Conservation (phyloP, 2,329 filamentous ascomycete genomes). For the Penicillium decumbens region DNA sequence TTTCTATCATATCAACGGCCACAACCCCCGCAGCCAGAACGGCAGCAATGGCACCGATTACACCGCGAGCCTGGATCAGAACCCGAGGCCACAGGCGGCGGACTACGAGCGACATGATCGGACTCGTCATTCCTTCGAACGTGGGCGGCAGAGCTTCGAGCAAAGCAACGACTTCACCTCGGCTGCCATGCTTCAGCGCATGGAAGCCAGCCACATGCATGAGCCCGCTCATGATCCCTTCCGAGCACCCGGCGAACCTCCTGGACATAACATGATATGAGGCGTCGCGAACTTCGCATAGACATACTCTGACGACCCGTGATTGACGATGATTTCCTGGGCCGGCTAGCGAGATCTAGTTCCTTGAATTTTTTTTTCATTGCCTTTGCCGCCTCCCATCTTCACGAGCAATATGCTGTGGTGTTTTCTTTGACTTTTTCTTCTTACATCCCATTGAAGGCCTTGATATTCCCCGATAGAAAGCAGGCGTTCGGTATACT, state of each 20-base stretch:
- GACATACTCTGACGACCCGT: slow-evolving; percentile 28
- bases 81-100: slow-evolving; percentile 56
- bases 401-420: slow-evolving; percentile 23
- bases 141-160: slow-evolving; percentile 77
- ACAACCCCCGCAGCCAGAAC: slow-evolving; percentile 79
- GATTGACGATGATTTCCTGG: slow-evolving; percentile 26
- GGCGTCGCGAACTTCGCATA: slow-evolving; percentile 21
- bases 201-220: slow-evolving; percentile 62
- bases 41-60: slow-evolving; percentile 93
- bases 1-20: slow-evolving; percentile 78
- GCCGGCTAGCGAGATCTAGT: slow-evolving; percentile 31
- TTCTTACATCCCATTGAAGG: slow-evolving; percentile 21
- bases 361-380: slow-evolving; percentile 21
- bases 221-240: slow-evolving; percentile 33
- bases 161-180: slow-evolving; percentile 86
- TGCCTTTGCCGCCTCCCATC: slow-evolving; percentile 10
- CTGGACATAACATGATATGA: slow-evolving; percentile 29
- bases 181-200: slow-evolving; percentile 73
- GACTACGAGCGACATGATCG: slow-evolving; percentile 66
- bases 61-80: slow-evolving; percentile 52
- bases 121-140: slow-evolving; percentile 80
- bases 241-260: slow-evolving; percentile 31
- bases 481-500: slow-evolving; percentile 37
- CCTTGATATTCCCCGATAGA: slow-evolving; percentile 39
- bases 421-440: slow-evolving; percentile 22